Conservation (phyloP, 2,329 filamentous ascomycete genomes). For the Colletotrichum liaoningense region DNA sequence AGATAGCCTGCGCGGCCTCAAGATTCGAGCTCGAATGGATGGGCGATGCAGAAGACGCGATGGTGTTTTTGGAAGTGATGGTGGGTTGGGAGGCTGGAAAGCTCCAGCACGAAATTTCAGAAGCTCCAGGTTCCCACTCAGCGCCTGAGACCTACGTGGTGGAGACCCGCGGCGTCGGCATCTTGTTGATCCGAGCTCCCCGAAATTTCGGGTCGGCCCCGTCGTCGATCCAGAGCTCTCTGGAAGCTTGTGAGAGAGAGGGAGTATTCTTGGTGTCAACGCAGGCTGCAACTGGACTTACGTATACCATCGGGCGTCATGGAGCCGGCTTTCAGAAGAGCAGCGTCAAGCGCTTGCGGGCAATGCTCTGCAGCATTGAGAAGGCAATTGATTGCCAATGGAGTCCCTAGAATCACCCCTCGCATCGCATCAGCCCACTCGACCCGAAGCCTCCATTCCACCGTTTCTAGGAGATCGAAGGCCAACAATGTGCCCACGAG, state of each 20-base stretch:
- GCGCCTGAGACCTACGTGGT: constrained; percentile 7
- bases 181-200: constrained; percentile 29
- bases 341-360: constrained; percentile 40
- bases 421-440: constrained; percentile 42
- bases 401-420: constrained; percentile 6
- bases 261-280: not conserved
- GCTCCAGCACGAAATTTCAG: constrained; percentile 35
- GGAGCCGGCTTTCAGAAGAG: constrained; percentile 39
- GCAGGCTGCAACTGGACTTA: constrained; percentile 5
- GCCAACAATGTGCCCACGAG: constrained; percentile 38
- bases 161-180: constrained; percentile 1
- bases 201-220: constrained; percentile 34
- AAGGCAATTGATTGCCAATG: constrained; percentile 34
- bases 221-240: not conserved
- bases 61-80: constrained; percentile 29
- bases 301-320: constrained; percentile 9
- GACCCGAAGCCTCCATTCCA: constrained; percentile 44
- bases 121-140: constrained; percentile 34
- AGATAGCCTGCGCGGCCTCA: constrained; percentile 63
- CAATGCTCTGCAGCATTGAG: constrained; percentile 36
- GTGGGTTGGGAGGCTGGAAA: constrained; percentile 31
- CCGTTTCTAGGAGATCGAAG: constrained; percentile 28
- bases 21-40: constrained; percentile 36
- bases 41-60: constrained; percentile 25
- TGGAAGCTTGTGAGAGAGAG: not conserved